Percentiles rank a stretch among this genome's conserved stretches.
phyloP scores from a whole-genome alignment of 371 early-diverging fungal genomes.

The Lichtheimia ramosa region DNA sequence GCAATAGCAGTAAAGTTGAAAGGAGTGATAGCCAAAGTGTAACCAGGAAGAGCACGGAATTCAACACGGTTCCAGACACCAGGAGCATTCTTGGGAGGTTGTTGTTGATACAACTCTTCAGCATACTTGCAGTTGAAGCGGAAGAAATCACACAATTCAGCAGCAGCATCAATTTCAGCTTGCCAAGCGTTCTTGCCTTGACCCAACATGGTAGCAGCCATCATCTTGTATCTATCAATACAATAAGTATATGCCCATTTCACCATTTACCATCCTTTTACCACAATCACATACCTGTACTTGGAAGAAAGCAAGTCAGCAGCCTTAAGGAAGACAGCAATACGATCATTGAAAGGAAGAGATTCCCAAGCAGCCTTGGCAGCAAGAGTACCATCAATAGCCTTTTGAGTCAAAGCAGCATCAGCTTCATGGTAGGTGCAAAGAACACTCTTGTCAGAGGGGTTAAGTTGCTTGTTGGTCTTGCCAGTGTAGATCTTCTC shows the following conservation, averaged over 20 bases:
- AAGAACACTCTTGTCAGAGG: conserved; percentile 77
- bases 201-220: conserved; percentile 98
- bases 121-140: conserved; percentile 96
- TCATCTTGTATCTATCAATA: conserved; percentile 72
- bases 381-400: conserved; percentile 88
- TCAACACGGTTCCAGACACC: conserved; percentile 95
- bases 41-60: conserved; percentile 96
- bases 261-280: too few species aligned
- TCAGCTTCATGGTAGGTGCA: conserved; percentile 89
- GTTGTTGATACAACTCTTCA: conserved; percentile 89
- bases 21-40: conserved; percentile 96
- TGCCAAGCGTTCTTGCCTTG: conserved; percentile 99
- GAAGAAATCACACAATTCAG: conserved; percentile 93
- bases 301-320: conserved; percentile 90
- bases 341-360: conserved; percentile 93
- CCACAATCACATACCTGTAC: conserved; percentile 68
- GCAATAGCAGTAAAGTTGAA: conserved; percentile 99
- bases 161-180: conserved; percentile 97
- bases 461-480: conserved; percentile 74
- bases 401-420: conserved; percentile 70
- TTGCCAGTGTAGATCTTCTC: conserved; percentile 74
- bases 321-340: conserved; percentile 96
- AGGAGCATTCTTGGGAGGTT: conserved; percentile 88
- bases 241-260: too few species aligned
- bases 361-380: conserved; percentile 91